Percentiles rank a stretch among this genome's conserved stretches.
phyloP scores from a whole-genome alignment of 2,329 filamentous ascomycete genomes.

The Drechslerella coelobrocha region DNA sequence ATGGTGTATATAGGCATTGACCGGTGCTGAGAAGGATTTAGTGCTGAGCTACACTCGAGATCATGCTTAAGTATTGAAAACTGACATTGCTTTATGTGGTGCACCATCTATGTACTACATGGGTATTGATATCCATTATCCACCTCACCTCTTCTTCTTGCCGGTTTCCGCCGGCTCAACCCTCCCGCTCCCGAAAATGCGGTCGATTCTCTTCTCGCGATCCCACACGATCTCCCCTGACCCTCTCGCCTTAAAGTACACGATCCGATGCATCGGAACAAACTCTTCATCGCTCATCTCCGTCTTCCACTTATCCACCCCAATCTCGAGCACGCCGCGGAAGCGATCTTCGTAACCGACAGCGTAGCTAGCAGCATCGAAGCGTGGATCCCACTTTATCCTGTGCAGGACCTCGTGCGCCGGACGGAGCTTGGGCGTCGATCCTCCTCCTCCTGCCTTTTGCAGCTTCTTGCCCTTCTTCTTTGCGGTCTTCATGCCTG shows the following conservation, averaged over 20 bases:
- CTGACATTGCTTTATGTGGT: no score
- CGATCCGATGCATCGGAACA: slow-evolving; percentile 70
- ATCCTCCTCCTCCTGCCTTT: slow-evolving; percentile 12
- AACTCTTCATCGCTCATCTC: slow-evolving; percentile 72
- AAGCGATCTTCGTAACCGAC: slow-evolving; percentile 71
- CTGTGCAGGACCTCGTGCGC: slow-evolving; percentile 68
- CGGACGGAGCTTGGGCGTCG: slow-evolving; percentile 63
- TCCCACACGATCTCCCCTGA: slow-evolving; percentile 67
- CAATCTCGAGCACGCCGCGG: slow-evolving; percentile 64
- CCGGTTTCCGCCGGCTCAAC: slow-evolving; percentile 6
- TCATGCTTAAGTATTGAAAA: no score
- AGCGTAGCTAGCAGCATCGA: slow-evolving; percentile 65
- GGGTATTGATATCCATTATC: no score
- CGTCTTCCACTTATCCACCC: slow-evolving; percentile 65
- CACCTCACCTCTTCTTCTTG: slow-evolving; percentile 22
- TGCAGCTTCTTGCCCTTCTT: slow-evolving; percentile 2
- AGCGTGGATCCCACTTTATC: slow-evolving; percentile 66
- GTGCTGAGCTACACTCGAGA: no score
- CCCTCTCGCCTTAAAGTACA: slow-evolving; percentile 67
- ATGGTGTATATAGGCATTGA: no score
- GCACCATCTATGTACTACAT: no score
- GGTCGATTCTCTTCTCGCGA: slow-evolving; percentile 63
- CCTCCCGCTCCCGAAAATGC: slow-evolving; percentile 66
- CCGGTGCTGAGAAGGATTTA: no score
- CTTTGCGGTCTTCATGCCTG: slow-evolving; percentile 15